Conservation (phyloP, 257 asterid species). For the Solanum paucissectum region DNA sequence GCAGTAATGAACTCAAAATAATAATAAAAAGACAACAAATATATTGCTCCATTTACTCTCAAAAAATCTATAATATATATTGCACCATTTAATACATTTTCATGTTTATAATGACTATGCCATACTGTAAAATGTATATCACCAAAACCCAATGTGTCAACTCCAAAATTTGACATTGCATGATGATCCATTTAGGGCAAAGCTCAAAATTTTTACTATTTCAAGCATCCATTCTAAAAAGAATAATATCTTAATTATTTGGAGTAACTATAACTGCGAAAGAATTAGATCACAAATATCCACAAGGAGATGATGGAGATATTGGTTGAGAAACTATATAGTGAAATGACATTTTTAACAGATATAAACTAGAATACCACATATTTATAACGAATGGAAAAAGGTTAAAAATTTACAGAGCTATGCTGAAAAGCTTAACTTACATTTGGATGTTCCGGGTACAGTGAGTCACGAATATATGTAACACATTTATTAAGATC, state of each 20-base stretch:
- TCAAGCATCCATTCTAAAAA: not conserved
- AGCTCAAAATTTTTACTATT: not conserved
- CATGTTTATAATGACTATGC: not conserved
- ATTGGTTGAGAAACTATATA: not conserved
- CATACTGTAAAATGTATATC: not conserved
- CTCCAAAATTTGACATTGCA: not conserved
- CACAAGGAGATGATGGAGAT: not conserved
- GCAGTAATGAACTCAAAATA: not conserved
- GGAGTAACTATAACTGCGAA: not conserved
- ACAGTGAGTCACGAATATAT: slow-evolving; percentile 39
- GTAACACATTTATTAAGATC: slow-evolving; percentile 82
- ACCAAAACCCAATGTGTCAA: not conserved
- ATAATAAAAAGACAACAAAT: not conserved
- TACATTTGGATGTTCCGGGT: slow-evolving; percentile 44
- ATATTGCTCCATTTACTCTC: not conserved
- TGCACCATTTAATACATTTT: not conserved
- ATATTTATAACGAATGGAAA: not conserved
- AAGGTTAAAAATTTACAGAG: not conserved
- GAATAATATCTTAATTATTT: not conserved
- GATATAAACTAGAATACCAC: not conserved
- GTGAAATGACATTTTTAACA: not conserved
- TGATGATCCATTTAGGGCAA: not conserved
- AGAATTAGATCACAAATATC: not conserved
- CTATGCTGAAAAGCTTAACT: slow-evolving; percentile 5
- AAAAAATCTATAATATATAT: not conserved